Evolutionary conservation across 306 rosid genomes (phyloP), one percentile per base, ranked within the genome.

Genomic region (Fragaria ananassa): DNA sequence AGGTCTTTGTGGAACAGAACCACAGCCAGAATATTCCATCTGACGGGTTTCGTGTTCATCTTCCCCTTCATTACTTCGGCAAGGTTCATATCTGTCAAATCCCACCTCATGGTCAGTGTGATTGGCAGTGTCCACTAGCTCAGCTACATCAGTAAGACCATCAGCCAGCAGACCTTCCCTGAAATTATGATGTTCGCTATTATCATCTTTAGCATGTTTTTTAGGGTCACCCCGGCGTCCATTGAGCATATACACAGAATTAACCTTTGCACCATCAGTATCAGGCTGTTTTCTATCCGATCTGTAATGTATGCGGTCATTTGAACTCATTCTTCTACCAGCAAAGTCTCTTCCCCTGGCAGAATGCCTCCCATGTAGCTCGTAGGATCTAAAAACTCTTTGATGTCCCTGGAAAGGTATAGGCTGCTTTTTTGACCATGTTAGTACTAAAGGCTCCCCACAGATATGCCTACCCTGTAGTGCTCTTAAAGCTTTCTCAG

Each of bases 381-480:
- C 86, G 19, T 68, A 29, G 7, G 71, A 47, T 65, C 83, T 73
- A 45, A 61, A 86, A 53, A 82, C 87, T 80, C 82, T 76, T 73
- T 65, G 73, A 75, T 79, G 61, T 66, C 80, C 75, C 54, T 39
- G 79, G 74, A 85, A 76, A 41, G 78, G 49, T 15, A 64, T 69
- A 31, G 90, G 91, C 80, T 88, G 96, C 54, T 86, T 84, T 44
- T 83, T 88, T 34, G 92, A 90, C 92, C 96, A 90, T 23, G 85
- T 72, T 9, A 90, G 80, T 12, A 74, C 76, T 63, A 86, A 70
- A 29, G 63, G 82, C 76, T 87, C 86, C 65, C 91, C 96, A 51
- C 90, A 88, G 27, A 91, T 81, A 62, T 68, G 78, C 82, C 83
- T 79, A 68, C 91, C 91, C 74, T 76, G 80, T 45, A 89, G 79